Conservation (phyloP, 192 early-diverging fungal species). For the Spizellomyces sp. region DNA sequence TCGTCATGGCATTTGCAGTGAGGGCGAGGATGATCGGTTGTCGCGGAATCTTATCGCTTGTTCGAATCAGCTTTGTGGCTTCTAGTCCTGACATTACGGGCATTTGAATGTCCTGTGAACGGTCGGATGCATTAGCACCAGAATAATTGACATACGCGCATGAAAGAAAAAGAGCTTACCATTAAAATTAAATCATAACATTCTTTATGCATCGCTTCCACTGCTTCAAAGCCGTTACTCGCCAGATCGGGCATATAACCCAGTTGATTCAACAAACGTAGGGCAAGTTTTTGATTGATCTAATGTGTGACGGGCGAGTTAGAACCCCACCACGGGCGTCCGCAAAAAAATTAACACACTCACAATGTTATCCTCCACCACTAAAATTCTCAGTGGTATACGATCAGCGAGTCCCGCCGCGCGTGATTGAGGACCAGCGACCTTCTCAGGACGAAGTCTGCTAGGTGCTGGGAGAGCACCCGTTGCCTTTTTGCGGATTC, state of each 20-base stretch:
- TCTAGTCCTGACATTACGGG: slow-evolving; percentile 32
- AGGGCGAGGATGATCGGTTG: slow-evolving; percentile 32
- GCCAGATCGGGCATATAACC: slow-evolving; percentile 5
- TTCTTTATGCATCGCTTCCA: neutral
- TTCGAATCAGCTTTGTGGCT: slow-evolving; percentile 25
- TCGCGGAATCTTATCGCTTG: neutral
- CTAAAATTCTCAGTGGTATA: slow-evolving; percentile 15
- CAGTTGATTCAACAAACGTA: slow-evolving; percentile 11
- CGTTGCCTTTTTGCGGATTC: no score
- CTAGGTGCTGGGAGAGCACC: no score
- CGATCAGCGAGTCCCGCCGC: no score
- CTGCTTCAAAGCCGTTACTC: slow-evolving; percentile 23
- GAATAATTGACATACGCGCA: neutral
- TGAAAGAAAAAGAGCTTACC: neutral
- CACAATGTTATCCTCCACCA: slow-evolving; percentile 34
- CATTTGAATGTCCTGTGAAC: slow-evolving; percentile 23
- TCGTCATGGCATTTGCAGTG: slow-evolving; percentile 36
- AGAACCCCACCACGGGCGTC: no score
- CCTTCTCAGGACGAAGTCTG: no score
- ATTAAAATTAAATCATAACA: neutral
- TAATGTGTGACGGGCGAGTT: no score
- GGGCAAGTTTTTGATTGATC: slow-evolving; percentile 29
- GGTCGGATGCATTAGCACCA: neutral
- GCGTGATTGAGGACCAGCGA: no score
- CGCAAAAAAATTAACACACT: no score